Conservation (phyloP, 2,329 filamentous ascomycete species). For the Rhytidhysteron rufulum region DNA sequence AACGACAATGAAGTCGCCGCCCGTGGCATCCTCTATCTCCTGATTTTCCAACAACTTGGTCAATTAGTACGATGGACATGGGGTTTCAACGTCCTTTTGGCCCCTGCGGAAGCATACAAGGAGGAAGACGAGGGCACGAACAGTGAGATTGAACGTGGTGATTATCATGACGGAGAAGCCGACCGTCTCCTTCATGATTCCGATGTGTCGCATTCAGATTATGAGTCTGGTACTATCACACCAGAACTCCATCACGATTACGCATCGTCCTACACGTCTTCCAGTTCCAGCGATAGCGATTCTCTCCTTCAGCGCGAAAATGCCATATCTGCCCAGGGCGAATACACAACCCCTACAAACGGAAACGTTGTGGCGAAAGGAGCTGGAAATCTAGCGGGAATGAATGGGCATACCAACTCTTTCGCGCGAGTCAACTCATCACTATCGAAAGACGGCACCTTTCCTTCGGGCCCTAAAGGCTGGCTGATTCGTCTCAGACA, state of each 20-base stretch:
- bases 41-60: slow-evolving; percentile 96
- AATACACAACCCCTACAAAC: slow-evolving; percentile 44
- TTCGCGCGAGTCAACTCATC: slow-evolving; percentile 7
- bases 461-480: slow-evolving; percentile 30
- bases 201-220: slow-evolving; percentile 41
- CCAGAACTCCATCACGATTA: slow-evolving; percentile 31
- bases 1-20: slow-evolving; percentile 94
- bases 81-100: slow-evolving; percentile 94
- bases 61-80: slow-evolving; percentile 96
- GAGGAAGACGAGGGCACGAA: slow-evolving; percentile 53
- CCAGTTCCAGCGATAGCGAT: slow-evolving; percentile 26
- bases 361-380: slow-evolving; percentile 43
- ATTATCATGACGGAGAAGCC: slow-evolving; percentile 51
- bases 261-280: slow-evolving; percentile 22
- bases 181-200: slow-evolving; percentile 35
- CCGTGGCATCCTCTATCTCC: slow-evolving; percentile 86
- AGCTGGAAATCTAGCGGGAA: slow-evolving; percentile 30
- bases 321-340: slow-evolving; percentile 22
- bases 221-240: slow-evolving; percentile 44
- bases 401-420: slow-evolving; percentile 54
- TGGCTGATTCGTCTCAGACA: slow-evolving; percentile 27
- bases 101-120: slow-evolving; percentile 70
- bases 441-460: slow-evolving; percentile 15
- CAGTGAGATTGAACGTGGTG: slow-evolving; percentile 44
- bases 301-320: slow-evolving; percentile 24